phyloP scores from a whole-genome alignment of 768 basidiomycete species.

The Royoungia palumana region DNA sequence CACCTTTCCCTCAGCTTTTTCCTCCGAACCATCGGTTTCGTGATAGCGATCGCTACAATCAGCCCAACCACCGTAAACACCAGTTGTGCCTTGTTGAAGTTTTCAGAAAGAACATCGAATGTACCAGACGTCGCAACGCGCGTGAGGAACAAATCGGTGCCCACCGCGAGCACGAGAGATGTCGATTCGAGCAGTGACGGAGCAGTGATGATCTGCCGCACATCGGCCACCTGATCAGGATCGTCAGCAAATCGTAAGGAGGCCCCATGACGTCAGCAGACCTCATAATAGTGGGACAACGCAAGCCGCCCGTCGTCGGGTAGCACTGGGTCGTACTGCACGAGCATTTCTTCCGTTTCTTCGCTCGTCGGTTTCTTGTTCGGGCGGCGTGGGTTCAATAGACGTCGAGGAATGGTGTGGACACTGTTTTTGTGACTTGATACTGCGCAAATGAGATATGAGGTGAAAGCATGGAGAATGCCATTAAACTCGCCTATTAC shows the following conservation, averaged over 20 bases:
- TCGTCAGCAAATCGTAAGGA: neutral
- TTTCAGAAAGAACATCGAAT: constrained; percentile 89
- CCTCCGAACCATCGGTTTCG: constrained; percentile 74
- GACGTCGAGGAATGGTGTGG: constrained; percentile 63
- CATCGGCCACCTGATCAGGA: constrained; percentile 55
- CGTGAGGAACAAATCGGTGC: constrained; percentile 87
- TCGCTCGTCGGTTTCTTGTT: constrained; percentile 67
- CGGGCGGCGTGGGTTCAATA: constrained; percentile 84
- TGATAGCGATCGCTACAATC: constrained; percentile 70
- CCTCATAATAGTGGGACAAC: constrained; percentile 56
- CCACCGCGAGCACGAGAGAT: constrained; percentile 80
- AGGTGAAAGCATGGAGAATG: constrained; percentile 1
- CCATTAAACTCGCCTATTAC: constrained; percentile 59
- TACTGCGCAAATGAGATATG: constrained; percentile 43
- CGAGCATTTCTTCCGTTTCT: constrained; percentile 82
- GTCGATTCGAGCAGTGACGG: constrained; percentile 91
- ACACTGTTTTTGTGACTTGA: constrained; percentile 74
- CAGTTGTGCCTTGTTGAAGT: constrained; percentile 91
- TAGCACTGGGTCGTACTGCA: constrained; percentile 80
- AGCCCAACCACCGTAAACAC: constrained; percentile 77
- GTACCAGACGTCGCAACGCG: constrained; percentile 83
- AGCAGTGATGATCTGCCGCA: constrained; percentile 67
- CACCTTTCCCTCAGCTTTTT: constrained; percentile 69
- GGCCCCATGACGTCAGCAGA: constrained; percentile 27
- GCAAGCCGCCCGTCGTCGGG: constrained; percentile 61